Conservation (phyloP, 495 filamentous ascomycete genomes). For the Platismatia glauca region DNA sequence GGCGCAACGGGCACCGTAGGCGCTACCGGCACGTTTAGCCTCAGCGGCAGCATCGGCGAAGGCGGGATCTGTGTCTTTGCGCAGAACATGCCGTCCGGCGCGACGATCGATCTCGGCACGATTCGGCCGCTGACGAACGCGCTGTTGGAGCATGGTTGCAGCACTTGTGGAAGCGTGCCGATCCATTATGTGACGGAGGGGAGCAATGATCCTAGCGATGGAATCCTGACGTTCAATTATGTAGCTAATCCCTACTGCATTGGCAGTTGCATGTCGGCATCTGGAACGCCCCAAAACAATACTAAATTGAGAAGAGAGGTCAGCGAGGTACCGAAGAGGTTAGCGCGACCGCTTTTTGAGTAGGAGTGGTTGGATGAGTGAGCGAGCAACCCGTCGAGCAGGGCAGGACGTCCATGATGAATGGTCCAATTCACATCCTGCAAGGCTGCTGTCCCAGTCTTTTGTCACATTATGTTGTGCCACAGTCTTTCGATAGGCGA, state of each 20-base stretch:
- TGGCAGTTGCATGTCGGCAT: not conserved
- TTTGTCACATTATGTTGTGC: no score
- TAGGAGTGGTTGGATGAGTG: not conserved
- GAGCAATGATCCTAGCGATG: slow-evolving; percentile 23
- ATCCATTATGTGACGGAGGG: slow-evolving; percentile 23
- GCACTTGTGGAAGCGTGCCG: slow-evolving; percentile 26
- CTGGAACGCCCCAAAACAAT: not conserved
- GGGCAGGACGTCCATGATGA: not conserved
- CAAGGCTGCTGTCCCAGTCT: no score
- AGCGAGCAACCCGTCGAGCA: not conserved
- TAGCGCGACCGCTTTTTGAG: not conserved
- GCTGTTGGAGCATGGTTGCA: slow-evolving; percentile 14
- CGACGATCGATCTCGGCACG: not conserved
- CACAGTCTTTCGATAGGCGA: no score
- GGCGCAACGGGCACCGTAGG: not conserved
- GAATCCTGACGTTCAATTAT: slow-evolving; percentile 28
- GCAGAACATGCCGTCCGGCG: not conserved
- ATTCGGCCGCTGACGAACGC: not conserved
- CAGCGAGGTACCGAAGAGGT: not conserved
- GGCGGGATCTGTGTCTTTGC: slow-evolving; percentile 18
- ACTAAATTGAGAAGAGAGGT: not conserved
- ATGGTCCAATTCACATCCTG: no score
- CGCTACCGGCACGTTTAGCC: not conserved
- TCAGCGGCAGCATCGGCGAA: slow-evolving; percentile 6
- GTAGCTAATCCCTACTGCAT: slow-evolving; percentile 16